These are phyloP conservation scores for Skeletonema menzelii DNA, from an alignment of 108 stramenopile species.

Conservation along the genomic window DNA sequence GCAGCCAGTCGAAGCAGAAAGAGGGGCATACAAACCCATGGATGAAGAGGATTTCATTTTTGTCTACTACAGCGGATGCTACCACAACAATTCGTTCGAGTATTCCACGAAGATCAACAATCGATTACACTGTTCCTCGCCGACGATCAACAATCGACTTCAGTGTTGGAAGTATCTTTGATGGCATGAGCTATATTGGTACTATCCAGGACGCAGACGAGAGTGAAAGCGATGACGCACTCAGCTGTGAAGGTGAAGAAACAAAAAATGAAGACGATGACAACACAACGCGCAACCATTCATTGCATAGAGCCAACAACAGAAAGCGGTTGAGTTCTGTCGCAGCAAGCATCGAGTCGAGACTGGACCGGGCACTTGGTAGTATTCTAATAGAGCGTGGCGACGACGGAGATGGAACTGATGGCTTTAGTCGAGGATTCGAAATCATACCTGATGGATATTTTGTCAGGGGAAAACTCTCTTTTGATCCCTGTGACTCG, in stretches of 20 bases:
- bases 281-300: not conserved
- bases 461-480: not conserved
- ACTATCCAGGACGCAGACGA: not conserved
- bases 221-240: not conserved
- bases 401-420: not conserved
- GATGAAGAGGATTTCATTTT: not conserved
- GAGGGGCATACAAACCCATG: not conserved
- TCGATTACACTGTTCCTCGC: not conserved
- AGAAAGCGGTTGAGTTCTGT: not conserved
- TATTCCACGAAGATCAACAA: not conserved
- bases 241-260: too few relatives aligned
- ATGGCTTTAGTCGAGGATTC: not conserved
- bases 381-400: slow-evolving; percentile 6
- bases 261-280: not conserved
- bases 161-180: not conserved
- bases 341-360: not conserved
- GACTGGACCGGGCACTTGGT: not conserved
- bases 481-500: not conserved
- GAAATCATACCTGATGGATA: slow-evolving; percentile 15
- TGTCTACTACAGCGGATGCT: not conserved
- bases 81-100: not conserved
- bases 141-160: not conserved
- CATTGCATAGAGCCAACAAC: not conserved
- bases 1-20: not conserved
- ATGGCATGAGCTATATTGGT: not conserved